Evolutionary conservation across 176 grass and related monocot species (phyloP).

Genomic region (bread wheat (Triticum aestivum)): IWGSC_CS_RefSeq_v2.1 NC_057796.1:89391477-89391976

Average conservation of each 20-base stretch:
- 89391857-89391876: neutral
- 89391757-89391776: fast-evolving
- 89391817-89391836: constrained; percentile 15
- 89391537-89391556: neutral
- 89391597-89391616: neutral
- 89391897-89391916: fast-evolving
- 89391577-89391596: constrained; percentile 12
- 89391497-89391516: constrained; percentile 21
- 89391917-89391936: fast-evolving
- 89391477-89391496: neutral
- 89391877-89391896: fast-evolving
- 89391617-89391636: neutral
- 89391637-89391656: constrained; percentile 34
- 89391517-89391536: neutral
- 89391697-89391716: neutral
- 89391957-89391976: neutral
- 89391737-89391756: neutral
- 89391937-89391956: neutral
- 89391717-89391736: neutral
- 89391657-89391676: constrained; percentile 7
- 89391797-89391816: constrained; percentile 18
- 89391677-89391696: neutral
- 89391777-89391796: neutral
- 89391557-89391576: neutral
- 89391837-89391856: neutral